phyloP scores from a whole-genome alignment of 1,284 basidiomycete species.

The Cutaneotrichosporon sp. region DNA sequence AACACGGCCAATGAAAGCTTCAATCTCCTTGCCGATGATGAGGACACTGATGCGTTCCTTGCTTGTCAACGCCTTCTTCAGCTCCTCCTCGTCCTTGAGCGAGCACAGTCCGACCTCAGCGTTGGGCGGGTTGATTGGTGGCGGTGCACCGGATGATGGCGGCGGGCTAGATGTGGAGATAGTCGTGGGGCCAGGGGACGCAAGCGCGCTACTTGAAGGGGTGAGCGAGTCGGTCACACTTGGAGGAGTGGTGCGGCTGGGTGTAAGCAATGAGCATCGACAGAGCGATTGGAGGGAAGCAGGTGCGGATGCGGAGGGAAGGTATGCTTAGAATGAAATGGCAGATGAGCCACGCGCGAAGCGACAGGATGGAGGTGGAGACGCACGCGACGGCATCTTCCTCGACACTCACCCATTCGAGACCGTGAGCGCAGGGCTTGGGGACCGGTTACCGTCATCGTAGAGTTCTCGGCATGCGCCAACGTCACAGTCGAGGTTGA shows the following conservation, averaged over 20 bases:
- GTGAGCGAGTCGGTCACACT: constrained; percentile 20
- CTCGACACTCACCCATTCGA: constrained; percentile 27
- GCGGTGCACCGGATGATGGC: constrained; percentile 5
- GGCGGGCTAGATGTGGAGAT: constrained; percentile 20
- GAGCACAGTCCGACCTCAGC: constrained; percentile 43
- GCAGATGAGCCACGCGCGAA: neutral
- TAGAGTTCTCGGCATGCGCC: neutral
- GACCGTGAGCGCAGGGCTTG: constrained; percentile 27
- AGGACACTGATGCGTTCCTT: constrained; percentile 49
- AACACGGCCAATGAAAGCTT: constrained; percentile 39
- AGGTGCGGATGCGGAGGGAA: neutral
- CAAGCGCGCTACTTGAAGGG: constrained; percentile 17
- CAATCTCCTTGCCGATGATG: constrained; percentile 45
- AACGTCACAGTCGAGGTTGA: neutral
- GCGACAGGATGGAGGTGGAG: neutral
- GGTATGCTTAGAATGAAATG: neutral
- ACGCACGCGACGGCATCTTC: neutral
- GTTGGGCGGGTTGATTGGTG: constrained; percentile 17
- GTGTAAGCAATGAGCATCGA: constrained; percentile 14
- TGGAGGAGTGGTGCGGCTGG: constrained; percentile 26
- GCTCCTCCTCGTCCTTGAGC: constrained; percentile 40
- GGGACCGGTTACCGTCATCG: constrained; percentile 9
- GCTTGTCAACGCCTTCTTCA: constrained; percentile 36
- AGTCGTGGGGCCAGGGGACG: constrained; percentile 21
- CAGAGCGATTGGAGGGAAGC: neutral